These are phyloP conservation scores for Moesziomyces sp. DNA, from an alignment of 1,284 basidiomycete genomes.

Conservation along the genomic window DNA sequence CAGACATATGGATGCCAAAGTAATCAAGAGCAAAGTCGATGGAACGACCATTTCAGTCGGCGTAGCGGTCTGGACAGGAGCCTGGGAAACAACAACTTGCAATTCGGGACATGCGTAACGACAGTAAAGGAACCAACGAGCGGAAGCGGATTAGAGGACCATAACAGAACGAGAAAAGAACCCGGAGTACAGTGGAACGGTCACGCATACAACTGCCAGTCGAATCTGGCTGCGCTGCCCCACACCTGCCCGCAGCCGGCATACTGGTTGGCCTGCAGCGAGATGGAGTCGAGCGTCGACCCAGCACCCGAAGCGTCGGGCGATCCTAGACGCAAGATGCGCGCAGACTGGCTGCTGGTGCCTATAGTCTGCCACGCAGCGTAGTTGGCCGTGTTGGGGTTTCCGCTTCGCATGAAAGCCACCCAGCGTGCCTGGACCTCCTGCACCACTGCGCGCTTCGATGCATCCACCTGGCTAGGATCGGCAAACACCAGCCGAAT, in stretches of 20 bases:
- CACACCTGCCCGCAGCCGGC: constrained; percentile 41
- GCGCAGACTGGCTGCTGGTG: constrained; percentile 1
- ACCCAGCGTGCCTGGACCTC: constrained; percentile 52
- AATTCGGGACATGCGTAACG: too few relatives aligned
- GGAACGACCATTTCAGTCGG: too few relatives aligned
- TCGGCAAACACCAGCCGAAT: constrained; percentile 50
- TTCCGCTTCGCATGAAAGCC: constrained; percentile 38
- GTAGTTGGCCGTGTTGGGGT: constrained; percentile 34
- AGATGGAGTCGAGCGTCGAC: constrained; percentile 17
- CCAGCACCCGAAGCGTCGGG: neutral
- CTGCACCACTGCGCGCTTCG: constrained; percentile 1
- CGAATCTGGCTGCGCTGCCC: constrained; percentile 42
- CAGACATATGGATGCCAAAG: too few relatives aligned
- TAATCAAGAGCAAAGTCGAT: too few relatives aligned
- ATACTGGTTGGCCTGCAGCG: constrained; percentile 23
- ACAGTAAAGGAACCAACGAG: too few relatives aligned
- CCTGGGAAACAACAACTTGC: too few relatives aligned
- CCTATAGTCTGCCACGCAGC: constrained; percentile 26
- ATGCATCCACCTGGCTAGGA: constrained; percentile 9
- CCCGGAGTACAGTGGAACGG: too few relatives aligned
- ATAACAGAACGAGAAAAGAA: too few relatives aligned
- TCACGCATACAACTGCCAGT: constrained; percentile 59
- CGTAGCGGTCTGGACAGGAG: too few relatives aligned
- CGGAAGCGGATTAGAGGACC: too few relatives aligned
- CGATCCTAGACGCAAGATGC: constrained; percentile 39